These are phyloP conservation scores for Trametes polyzona DNA, from an alignment of 1,284 basidiomycete genomes.

Conservation along the genomic window DNA sequence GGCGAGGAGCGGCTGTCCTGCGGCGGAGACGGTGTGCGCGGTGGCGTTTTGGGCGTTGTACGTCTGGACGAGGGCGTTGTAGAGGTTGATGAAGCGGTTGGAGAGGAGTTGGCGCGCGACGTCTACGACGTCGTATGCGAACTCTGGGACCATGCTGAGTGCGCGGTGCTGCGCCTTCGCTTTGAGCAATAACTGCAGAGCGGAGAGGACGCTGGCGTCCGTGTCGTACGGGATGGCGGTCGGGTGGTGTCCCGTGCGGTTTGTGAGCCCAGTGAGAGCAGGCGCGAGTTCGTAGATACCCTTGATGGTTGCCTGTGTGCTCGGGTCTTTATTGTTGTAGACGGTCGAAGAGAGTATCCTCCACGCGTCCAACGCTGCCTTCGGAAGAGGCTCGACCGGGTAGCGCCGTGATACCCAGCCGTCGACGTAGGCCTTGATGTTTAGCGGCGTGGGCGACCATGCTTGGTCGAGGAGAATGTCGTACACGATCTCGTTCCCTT, in stretches of 20 bases:
- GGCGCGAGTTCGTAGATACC: conserved; percentile 44
- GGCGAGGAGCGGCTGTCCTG: conserved; percentile 34
- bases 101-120: conserved; percentile 45
- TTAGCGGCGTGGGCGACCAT: conserved; percentile 41
- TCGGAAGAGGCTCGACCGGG: conserved; percentile 32
- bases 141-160: conserved; percentile 39
- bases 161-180: conserved; percentile 29
- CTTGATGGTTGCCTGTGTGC: conserved; percentile 44
- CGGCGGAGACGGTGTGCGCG: conserved; percentile 26
- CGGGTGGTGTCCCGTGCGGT: conserved; percentile 39
- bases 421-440: conserved; percentile 37
- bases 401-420: conserved; percentile 45
- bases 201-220: conserved; percentile 41
- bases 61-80: conserved; percentile 36
- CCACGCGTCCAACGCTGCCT: conserved; percentile 41
- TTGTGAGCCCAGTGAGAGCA: conserved; percentile 38
- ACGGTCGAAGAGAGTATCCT: conserved; percentile 42
- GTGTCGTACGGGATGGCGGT: conserved; percentile 46
- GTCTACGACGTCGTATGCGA: conserved; percentile 47
- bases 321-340: conserved; percentile 42
- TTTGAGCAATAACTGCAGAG: conserved; percentile 39
- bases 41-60: conserved; percentile 33
- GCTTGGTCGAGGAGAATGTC: conserved; percentile 48
- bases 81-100: conserved; percentile 44
- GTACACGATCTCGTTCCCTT: conserved; percentile 50